A percentile compares a stretch with the other conserved stretches of the same genome.
Conservation (phyloP, 2,329 filamentous ascomycete species). For the Colletotrichum orbiculare region DNA sequence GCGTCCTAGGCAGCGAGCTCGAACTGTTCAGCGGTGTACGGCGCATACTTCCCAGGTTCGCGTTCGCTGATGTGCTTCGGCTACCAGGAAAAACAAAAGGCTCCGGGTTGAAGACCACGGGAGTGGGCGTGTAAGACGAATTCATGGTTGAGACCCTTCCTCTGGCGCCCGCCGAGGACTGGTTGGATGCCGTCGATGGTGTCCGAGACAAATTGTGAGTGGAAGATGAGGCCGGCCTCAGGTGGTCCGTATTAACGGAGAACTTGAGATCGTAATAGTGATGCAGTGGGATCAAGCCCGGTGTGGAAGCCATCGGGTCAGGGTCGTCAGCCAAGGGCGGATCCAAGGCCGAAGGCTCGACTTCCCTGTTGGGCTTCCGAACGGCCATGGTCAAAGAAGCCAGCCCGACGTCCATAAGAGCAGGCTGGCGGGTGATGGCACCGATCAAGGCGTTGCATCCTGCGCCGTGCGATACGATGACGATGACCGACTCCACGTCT, state of each 20-base stretch:
- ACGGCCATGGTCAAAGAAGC: slow-evolving; percentile 92
- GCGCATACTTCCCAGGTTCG: slow-evolving; percentile 50
- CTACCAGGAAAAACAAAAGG: slow-evolving; percentile 53
- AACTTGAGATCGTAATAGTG: slow-evolving; percentile 79
- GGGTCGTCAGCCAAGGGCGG: slow-evolving; percentile 39
- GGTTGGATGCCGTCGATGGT: slow-evolving; percentile 46
- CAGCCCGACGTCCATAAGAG: slow-evolving; percentile 89
- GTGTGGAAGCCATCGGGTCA: slow-evolving; percentile 27
- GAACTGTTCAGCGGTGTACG: slow-evolving; percentile 41
- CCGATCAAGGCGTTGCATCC: slow-evolving; percentile 96
- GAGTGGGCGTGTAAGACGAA: slow-evolving; percentile 29
- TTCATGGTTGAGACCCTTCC: slow-evolving; percentile 47
- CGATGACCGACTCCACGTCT: slow-evolving; percentile 79
- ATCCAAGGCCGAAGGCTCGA: slow-evolving; percentile 41
- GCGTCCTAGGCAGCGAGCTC: slow-evolving; percentile 38
- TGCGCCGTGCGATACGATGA: slow-evolving; percentile 93
- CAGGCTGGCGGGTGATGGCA: slow-evolving; percentile 89
- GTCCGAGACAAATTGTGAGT: slow-evolving; percentile 44
- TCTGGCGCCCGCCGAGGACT: slow-evolving; percentile 45
- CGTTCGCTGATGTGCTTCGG: slow-evolving; percentile 59
- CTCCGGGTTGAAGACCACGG: slow-evolving; percentile 48
- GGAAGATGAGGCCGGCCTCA: slow-evolving; percentile 59
- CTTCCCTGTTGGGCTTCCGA: slow-evolving; percentile 61
- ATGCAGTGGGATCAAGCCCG: slow-evolving; percentile 58
- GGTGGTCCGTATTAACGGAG: slow-evolving; percentile 80